A percentile compares a stretch with the other conserved stretches of the same genome.
Conservation (phyloP, 2,329 filamentous ascomycete species). For the Penicillium sp. region DNA sequence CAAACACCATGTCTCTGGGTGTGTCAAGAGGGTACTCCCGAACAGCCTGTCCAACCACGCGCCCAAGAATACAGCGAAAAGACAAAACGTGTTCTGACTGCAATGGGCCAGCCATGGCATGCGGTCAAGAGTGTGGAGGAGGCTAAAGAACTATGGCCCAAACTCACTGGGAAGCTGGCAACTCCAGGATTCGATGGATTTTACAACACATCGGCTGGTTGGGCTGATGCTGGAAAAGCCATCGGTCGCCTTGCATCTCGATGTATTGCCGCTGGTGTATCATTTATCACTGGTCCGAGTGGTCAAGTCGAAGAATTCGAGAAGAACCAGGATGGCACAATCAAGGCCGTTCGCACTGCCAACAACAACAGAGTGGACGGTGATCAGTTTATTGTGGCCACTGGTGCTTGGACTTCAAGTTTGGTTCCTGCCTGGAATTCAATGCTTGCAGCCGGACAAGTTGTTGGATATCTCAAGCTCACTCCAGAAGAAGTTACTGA, state of each 20-base stretch:
- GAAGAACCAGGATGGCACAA: conserved; percentile 37
- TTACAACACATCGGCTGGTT: conserved; percentile 29
- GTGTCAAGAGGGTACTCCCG: conserved; percentile 21
- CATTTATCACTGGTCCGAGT: conserved; percentile 25
- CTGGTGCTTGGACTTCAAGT: conserved; percentile 78
- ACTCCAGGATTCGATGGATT: conserved; percentile 26
- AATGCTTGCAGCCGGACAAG: conserved; percentile 74
- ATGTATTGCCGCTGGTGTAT: conserved; percentile 26
- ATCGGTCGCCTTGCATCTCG: conserved; percentile 20
- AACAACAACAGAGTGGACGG: conserved; percentile 54
- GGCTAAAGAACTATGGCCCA: conserved; percentile 21
- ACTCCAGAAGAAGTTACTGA: conserved; percentile 65
- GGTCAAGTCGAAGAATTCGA: conserved; percentile 38
- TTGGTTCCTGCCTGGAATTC: conserved; percentile 73
- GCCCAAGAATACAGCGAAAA: conserved; percentile 25
- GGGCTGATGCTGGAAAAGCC: conserved; percentile 30
- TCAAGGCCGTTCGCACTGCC: conserved; percentile 58
- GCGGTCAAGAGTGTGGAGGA: conserved; percentile 16
- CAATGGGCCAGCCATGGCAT: conserved; percentile 28
- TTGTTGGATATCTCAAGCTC: conserved; percentile 71
- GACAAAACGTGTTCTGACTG: conserved; percentile 22
- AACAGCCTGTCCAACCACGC: conserved; percentile 19
- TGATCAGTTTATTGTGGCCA: conserved; percentile 72
- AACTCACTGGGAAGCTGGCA: conserved; percentile 19
- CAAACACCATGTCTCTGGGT: conserved; percentile 27